These are phyloP conservation scores for Echium plantagineum DNA, from an alignment of 257 asterid species.

Conservation along the genomic window DNA sequence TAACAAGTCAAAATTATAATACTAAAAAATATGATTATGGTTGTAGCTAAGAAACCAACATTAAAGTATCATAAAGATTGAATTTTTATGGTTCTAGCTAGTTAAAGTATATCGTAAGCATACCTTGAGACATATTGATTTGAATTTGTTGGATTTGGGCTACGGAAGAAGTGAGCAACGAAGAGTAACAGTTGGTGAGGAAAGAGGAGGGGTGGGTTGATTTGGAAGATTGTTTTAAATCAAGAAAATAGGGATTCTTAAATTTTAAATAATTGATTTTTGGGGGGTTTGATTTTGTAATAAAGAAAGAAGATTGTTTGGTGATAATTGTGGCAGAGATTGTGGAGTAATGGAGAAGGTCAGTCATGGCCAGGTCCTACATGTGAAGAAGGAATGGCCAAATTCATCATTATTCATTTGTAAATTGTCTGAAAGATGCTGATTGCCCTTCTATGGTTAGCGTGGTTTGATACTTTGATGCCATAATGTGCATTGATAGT, in stretches of 20 bases:
- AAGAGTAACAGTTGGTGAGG: not conserved
- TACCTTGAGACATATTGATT: conserved; percentile 2
- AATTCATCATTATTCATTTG: not conserved
- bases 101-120: not conserved
- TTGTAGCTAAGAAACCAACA: no score
- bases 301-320: not conserved
- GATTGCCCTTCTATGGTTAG: no score
- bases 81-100: no score
- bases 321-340: not conserved
- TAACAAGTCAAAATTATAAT: no score
- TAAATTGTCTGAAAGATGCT: no score
- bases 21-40: no score
- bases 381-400: not conserved
- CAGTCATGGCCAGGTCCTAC: not conserved
- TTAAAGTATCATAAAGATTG: no score
- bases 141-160: no score
- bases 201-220: not conserved
- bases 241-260: not conserved
- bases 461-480: no score
- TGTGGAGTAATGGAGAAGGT: not conserved
- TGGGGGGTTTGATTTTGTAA: not conserved
- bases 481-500: no score
- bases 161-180: not conserved
- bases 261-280: no score
- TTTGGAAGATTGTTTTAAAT: not conserved